Evolutionary conservation across 1,284 basidiomycete genomes (phyloP).

Genomic region (Singerocomus inundabilis): DNA sequence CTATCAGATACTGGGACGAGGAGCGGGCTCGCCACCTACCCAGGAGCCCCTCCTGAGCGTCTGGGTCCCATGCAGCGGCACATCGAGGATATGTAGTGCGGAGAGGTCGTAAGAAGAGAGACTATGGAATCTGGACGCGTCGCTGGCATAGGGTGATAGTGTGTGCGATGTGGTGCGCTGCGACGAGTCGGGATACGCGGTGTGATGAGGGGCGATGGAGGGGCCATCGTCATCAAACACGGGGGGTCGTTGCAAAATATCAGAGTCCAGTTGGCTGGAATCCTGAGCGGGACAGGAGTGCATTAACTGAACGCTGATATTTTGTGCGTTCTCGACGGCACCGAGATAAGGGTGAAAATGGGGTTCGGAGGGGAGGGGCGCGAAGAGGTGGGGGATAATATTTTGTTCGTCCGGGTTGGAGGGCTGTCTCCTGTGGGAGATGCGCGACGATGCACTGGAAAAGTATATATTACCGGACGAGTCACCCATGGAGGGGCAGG

Average conservation of each 20-base stretch:
- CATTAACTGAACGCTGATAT: conserved; percentile 36
- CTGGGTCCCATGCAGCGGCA: conserved; percentile 15
- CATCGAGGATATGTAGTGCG: conserved; percentile 13
- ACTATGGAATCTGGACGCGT: conserved; percentile 12
- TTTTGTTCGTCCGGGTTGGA: conserved; percentile 17
- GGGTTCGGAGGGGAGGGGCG: conserved; percentile 18
- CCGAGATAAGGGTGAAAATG: conserved; percentile 20
- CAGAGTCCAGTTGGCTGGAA: conserved; percentile 27
- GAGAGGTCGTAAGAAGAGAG: conserved; percentile 15
- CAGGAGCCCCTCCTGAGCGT: conserved; percentile 26
- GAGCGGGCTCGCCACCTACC: conserved; percentile 16
- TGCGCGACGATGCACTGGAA: conserved; percentile 12
- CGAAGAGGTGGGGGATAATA: conserved; percentile 20
- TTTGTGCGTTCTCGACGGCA: conserved; percentile 17
- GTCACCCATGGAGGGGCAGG: conserved; percentile 22
- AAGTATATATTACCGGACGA: conserved; percentile 17
- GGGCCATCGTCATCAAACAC: conserved; percentile 7
- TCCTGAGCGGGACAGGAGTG: conserved; percentile 25
- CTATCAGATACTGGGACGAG: conserved; percentile 19
- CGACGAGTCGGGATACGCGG: conserved; percentile 32
- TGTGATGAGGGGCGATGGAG: conserved; percentile 1
- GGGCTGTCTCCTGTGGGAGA: conserved; percentile 10
- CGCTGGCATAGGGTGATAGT: conserved; percentile 17
- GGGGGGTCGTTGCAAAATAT: conserved; percentile 25
- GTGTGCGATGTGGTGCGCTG: conserved; percentile 32